phyloP scores from a whole-genome alignment of 148 eudicot genomes.

The Silene uniflora region DNA sequence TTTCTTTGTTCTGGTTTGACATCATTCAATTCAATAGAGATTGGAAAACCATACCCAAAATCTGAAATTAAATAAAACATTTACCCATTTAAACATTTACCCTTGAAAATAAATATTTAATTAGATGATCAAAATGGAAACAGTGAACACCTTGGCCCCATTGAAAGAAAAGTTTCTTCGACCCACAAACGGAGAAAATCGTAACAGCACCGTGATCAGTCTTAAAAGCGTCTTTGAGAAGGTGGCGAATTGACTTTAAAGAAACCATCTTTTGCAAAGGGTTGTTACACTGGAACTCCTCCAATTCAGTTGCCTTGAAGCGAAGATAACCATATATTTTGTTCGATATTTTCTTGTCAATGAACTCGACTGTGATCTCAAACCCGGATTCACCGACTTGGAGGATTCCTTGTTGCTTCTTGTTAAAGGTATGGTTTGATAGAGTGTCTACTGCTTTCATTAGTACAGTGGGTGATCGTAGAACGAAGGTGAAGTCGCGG shows the following conservation, averaged over 20 bases:
- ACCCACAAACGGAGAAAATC: not conserved
- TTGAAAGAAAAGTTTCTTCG: not conserved
- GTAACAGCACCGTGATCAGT: not conserved
- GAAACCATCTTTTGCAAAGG: too few relatives aligned
- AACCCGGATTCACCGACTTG: slow-evolving; percentile 7
- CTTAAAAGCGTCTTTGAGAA: not conserved
- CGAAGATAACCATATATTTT: not conserved
- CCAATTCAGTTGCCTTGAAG: not conserved
- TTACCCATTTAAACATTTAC: too few relatives aligned
- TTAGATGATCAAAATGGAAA: too few relatives aligned
- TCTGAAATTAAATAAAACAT: not conserved
- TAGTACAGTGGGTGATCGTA: slow-evolving; percentile 5
- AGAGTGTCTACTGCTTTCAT: not conserved
- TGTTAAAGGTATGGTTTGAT: not conserved
- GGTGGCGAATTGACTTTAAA: not conserved
- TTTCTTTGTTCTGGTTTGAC: not conserved
- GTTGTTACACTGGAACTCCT: not conserved
- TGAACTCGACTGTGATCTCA: not conserved
- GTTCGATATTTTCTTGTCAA: not conserved
- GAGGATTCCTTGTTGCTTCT: not conserved
- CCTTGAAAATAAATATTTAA: too few relatives aligned
- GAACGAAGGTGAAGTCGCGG: not conserved
- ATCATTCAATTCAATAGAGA: not conserved
- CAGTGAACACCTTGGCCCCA: not conserved
- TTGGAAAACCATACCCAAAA: not conserved